Evolutionary conservation across 305 asterid genomes (phyloP), one percentile per base, ranked within the genome.

Genomic region (Fraxinus albicans): DNA sequence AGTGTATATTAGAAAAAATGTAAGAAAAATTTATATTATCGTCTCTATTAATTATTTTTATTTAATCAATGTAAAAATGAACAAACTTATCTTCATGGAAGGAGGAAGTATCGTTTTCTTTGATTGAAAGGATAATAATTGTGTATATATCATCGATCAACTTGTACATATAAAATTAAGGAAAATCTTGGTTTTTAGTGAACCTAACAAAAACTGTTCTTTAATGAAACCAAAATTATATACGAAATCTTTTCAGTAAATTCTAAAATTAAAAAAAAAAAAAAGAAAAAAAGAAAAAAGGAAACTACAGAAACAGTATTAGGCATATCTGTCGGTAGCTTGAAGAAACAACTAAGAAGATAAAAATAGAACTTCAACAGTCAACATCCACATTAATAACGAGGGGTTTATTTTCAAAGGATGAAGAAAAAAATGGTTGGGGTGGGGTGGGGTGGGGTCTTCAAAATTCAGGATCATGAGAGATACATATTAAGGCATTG

Each of bases 241-340:
- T 35, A 35, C 38, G 38, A 35, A 35, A 35, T 35, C 12, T 40
- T 44, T 44, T 44, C n/a, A 12, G 17, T 44, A 12, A 44, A 12
- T 10, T 44, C 55, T 8, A 38, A 38, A 36, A 36, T 34, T 4
- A 35, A 35, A 4, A 35, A n/a, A 31, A 35, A 35, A 35, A 4
- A 35, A n/a, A 31, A 34, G 0, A 34, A 3, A 23, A 65, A 2
- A 29, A 15, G 1, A 8, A 67, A 69, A 6, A 38, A 7, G 82
- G 35, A 79, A 36, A 12, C 4, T 23, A 40, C 8, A 10, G 13
- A 35, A 4, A 12, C 15, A 42, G 50, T 47, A 3, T 33, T 58
- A 8, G 74, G 63, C 10, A 47, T 60, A 76, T 44, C 29, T 80
- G 86, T 84, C 86, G 86, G 86, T 84, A 84, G 78, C n/a, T 42